Base-by-base conservation (phyloP, 2,329 filamentous ascomycete species). In the Septoria linicola region DNA sequence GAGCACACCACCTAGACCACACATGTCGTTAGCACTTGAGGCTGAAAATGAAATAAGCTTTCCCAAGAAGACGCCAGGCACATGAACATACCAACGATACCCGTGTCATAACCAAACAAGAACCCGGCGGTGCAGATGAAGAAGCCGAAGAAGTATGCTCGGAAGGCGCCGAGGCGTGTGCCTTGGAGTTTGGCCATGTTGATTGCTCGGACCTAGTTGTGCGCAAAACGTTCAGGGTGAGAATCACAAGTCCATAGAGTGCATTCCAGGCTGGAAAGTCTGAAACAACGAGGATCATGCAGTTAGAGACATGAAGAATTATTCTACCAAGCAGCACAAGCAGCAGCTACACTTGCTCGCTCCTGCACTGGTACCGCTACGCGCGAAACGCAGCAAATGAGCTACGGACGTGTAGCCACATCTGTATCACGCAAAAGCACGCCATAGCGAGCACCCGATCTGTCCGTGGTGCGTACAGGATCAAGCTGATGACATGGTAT, bases 91-190 rank as follows among this genome's bases (percentile, higher is more conserved):
- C 45, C 61, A 57, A 57, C 65, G 55, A 75, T 74, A 50, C 73
- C 73, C 32, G 68, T 71, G 50, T 75, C 72, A 57, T 76, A 76
- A 31, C 72, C 73, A 55, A 63, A 66, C 8, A 62, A 43, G 43
- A 62, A 62, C 2, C 59, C 59, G 11, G 59, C 57, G 0, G 51
- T 51, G 42, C 59, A 62, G 43, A 62, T 42, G 53, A 62, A 62
- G 54, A 59, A 62, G 16, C 58, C 59, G 44, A 62, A 62, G 44
- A 58, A 58, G 34, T 61, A 61, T 17, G 59, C 58, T 40, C 59
- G 42, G 17, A 60, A 58, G 11, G 59, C 58, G 21, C 59, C 59
- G 14, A 58, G 47, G 13, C 54, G 52, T 10, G 58, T 62, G 42
- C 59, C 56, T 34, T 46, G 25, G 8, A 60, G 59, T 46, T 60